These are phyloP conservation scores for Kokia cookei DNA, from an alignment of 441 rosid species.

Conservation along the genomic window DNA sequence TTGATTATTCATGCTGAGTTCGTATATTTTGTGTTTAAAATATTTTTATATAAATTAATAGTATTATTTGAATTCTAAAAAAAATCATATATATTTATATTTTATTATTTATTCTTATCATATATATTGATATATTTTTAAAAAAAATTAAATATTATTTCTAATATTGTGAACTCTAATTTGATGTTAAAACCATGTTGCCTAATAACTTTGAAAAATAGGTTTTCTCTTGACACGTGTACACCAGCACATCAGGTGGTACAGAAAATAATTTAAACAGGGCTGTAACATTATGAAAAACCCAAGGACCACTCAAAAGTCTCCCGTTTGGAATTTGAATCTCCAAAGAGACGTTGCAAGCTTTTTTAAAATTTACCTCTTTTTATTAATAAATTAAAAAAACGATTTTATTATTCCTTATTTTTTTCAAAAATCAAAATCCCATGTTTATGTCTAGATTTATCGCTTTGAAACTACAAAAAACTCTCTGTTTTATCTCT, in stretches of 20 bases:
- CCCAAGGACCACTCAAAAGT: conserved; percentile 1
- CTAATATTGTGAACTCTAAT: neutral
- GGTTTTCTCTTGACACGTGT: neutral
- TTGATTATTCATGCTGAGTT: no score
- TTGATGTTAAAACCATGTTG: neutral
- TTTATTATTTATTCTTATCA: no score
- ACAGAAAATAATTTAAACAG: neutral
- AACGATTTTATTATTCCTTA: neutral
- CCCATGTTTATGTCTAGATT: conserved; percentile 17
- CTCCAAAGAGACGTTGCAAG: conserved; percentile 47
- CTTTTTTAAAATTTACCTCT: conserved; percentile 3
- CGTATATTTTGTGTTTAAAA: no score
- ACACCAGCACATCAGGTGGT: neutral
- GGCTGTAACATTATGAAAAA: neutral
- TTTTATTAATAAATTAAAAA: conserved; percentile 11
- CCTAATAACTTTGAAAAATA: neutral
- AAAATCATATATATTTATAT: no score
- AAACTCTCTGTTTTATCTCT: neutral
- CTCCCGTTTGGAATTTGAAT: conserved; percentile 45
- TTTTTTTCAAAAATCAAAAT: neutral
- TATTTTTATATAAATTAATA: no score
- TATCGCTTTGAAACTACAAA: conserved; percentile 26
- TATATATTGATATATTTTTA: no score
- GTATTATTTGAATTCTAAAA: no score
- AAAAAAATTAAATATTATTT: no score